These are phyloP conservation scores for Erodium trifolium DNA, from an alignment of 441 rosid species.

Conservation along the genomic window DNA sequence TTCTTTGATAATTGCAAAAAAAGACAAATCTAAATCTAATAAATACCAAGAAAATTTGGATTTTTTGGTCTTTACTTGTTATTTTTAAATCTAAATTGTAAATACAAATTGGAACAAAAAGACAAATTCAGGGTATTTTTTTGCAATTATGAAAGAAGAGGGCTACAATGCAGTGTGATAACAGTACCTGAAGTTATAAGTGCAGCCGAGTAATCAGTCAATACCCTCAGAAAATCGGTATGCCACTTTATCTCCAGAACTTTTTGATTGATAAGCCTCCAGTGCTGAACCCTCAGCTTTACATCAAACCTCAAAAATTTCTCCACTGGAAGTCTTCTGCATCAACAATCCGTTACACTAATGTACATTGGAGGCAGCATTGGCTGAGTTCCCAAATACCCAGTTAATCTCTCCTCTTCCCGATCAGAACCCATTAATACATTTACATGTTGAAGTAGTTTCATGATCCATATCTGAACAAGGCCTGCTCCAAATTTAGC, in stretches of 20 bases:
- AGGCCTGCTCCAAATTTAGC: slow-evolving; percentile 20
- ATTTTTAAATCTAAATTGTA: too few relatives aligned
- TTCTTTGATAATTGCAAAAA: too few relatives aligned
- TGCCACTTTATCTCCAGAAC: slow-evolving; percentile 13
- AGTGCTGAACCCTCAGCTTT: slow-evolving; percentile 24
- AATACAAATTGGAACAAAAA: too few relatives aligned
- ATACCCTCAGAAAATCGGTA: slow-evolving; percentile 15
- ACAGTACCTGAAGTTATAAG: slow-evolving; percentile 33
- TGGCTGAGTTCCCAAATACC: slow-evolving; percentile 15
- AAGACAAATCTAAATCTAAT: too few relatives aligned
- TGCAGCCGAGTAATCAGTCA: slow-evolving; percentile 18
- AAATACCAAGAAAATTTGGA: too few relatives aligned
- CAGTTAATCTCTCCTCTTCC: slow-evolving; percentile 13
- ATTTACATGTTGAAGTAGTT: slow-evolving; percentile 19
- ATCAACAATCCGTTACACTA: slow-evolving; percentile 12
- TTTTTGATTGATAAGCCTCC: slow-evolving; percentile 9
- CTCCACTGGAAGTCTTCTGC: slow-evolving; percentile 11
- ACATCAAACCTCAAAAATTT: slow-evolving; percentile 13
- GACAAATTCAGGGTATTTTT: too few relatives aligned
- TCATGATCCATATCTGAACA: slow-evolving; percentile 18
- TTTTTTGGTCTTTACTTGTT: too few relatives aligned
- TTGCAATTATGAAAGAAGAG: too few relatives aligned
- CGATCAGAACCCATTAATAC: slow-evolving; percentile 18
- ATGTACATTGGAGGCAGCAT: slow-evolving; percentile 11
- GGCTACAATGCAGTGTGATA: background rate